phyloP scores from a whole-genome alignment of 306 rosid genomes.

The Rubus parviflorus region DNA sequence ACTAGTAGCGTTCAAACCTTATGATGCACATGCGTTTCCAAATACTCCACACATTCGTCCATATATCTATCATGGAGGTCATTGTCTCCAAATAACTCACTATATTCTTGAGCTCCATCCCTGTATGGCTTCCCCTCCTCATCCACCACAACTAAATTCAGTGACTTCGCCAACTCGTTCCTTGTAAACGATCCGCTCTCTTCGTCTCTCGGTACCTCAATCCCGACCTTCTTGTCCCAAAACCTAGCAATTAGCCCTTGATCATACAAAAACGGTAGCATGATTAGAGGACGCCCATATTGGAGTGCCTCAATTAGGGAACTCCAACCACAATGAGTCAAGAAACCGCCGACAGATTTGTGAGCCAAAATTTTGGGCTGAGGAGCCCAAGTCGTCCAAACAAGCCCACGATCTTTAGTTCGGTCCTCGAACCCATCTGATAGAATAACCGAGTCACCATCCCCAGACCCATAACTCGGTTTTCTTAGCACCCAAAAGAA shows the following conservation, averaged over 20 bases:
- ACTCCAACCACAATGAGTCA: slow-evolving; percentile 59
- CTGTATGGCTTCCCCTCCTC: slow-evolving; percentile 38
- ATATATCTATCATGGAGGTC: slow-evolving; percentile 20
- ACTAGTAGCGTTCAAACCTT: neutral
- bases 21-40: neutral
- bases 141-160: slow-evolving; percentile 32
- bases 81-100: slow-evolving; percentile 17
- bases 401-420: slow-evolving; percentile 34
- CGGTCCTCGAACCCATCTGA: slow-evolving; percentile 53
- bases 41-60: slow-evolving; percentile 9
- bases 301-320: slow-evolving; percentile 38
- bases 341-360: slow-evolving; percentile 45
- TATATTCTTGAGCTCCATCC: slow-evolving; percentile 29
- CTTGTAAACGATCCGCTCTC: slow-evolving; percentile 31
- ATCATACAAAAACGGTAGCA: slow-evolving; percentile 23
- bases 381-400: slow-evolving; percentile 58
- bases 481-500: slow-evolving; percentile 60
- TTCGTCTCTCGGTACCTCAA: slow-evolving; percentile 32
- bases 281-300: slow-evolving; percentile 7
- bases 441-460: slow-evolving; percentile 29
- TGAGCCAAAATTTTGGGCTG: slow-evolving; percentile 54
- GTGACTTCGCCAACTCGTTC: slow-evolving; percentile 22
- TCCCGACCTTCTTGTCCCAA: slow-evolving; percentile 34
- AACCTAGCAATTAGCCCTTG: slow-evolving; percentile 26
- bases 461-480: neutral